Conservation (phyloP, 148 eudicot species). For the Bassia scoparia region DNA sequence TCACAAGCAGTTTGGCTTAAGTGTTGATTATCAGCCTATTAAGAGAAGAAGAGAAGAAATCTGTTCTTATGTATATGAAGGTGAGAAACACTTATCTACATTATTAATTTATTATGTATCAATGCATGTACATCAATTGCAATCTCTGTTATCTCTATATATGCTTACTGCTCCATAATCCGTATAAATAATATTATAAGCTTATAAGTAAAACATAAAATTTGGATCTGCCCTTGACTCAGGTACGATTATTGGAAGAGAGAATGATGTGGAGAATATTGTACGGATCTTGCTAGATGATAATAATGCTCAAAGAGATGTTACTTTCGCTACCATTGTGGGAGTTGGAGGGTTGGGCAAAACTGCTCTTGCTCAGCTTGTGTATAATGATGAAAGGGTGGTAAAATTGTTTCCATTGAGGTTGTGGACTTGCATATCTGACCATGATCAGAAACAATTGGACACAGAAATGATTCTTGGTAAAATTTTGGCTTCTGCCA, state of each 20-base stretch:
- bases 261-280: not conserved
- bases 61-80: not conserved
- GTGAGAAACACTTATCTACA: not conserved
- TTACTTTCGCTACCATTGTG: not conserved
- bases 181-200: too few relatives aligned
- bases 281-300: not conserved
- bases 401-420: not conserved
- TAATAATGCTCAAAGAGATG: not conserved
- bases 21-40: conserved; percentile 5
- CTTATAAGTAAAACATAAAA: too few relatives aligned
- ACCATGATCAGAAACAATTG: conserved; percentile 12
- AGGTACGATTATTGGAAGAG: conserved; percentile 4
- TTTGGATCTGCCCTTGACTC: too few relatives aligned
- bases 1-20: conserved; percentile 6
- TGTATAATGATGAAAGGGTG: conserved; percentile 2
- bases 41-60: conserved; percentile 3
- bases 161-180: too few relatives aligned
- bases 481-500: conserved; percentile 5
- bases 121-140: too few relatives aligned
- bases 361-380: conserved; percentile 3
- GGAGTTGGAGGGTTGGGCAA: conserved; percentile 4
- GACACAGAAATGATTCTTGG: conserved; percentile 5
- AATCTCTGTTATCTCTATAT: too few relatives aligned
- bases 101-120: too few relatives aligned
- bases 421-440: conserved; percentile 7